A percentile compares a stretch with the other conserved stretches of the same genome.
Conservation (phyloP, 345 rosid genomes). For the Lenwebbia sp. region DNA sequence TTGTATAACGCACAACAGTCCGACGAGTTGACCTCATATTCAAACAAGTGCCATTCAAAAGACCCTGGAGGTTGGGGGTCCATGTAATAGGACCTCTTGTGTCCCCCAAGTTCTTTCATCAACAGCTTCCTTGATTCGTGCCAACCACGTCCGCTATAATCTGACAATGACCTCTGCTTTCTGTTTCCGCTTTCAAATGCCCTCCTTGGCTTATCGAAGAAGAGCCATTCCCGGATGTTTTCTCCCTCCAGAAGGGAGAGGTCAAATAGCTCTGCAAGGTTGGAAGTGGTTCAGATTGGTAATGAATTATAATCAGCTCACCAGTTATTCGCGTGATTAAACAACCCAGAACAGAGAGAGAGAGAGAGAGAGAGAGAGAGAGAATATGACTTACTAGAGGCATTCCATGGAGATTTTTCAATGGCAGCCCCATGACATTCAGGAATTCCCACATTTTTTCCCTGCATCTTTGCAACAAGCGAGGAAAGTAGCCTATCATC, state of each 20-base stretch:
- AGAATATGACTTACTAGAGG: slow-evolving; percentile 33
- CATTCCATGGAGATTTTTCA: slow-evolving; percentile 80
- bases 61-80: slow-evolving; percentile 77
- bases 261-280: slow-evolving; percentile 60
- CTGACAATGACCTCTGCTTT: slow-evolving; percentile 90
- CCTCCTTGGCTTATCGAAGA: slow-evolving; percentile 81
- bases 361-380: neutral
- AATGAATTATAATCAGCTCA: neutral
- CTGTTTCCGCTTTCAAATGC: slow-evolving; percentile 88
- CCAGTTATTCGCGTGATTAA: neutral
- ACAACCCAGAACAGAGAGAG: neutral
- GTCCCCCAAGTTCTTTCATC: slow-evolving; percentile 71
- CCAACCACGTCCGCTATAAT: slow-evolving; percentile 83
- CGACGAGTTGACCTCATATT: slow-evolving; percentile 44
- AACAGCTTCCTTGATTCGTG: slow-evolving; percentile 86
- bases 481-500: slow-evolving; percentile 57
- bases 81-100: slow-evolving; percentile 85
- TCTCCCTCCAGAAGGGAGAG: slow-evolving; percentile 55
- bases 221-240: slow-evolving; percentile 76
- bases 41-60: slow-evolving; percentile 79
- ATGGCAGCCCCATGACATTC: slow-evolving; percentile 82
- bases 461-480: slow-evolving; percentile 50
- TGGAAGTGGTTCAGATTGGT: neutral
- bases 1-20: slow-evolving; percentile 57
- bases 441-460: slow-evolving; percentile 84